Conservation (phyloP, 306 rosid genomes). For the Ammopiptanthus mongolicus region DNA sequence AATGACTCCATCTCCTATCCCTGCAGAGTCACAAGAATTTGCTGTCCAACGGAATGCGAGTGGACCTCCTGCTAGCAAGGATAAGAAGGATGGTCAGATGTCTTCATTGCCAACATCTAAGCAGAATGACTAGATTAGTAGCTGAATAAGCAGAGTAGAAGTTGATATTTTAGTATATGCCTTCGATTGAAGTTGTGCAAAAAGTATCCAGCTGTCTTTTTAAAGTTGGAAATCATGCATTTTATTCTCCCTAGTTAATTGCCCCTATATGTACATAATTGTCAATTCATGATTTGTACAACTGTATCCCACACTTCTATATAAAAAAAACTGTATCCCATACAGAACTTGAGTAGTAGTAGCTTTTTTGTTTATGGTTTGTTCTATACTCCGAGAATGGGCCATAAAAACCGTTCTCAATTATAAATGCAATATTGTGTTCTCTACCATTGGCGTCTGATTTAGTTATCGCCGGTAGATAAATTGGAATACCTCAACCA, state of each 20-base stretch:
- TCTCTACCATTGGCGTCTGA: background rate
- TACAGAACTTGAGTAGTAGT: background rate
- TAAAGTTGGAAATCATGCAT: slow-evolving; percentile 59
- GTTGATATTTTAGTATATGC: slow-evolving; percentile 17
- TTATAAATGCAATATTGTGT: background rate
- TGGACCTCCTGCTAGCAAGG: slow-evolving; percentile 47
- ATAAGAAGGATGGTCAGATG: slow-evolving; percentile 51
- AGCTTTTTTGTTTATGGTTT: background rate
- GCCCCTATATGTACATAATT: slow-evolving; percentile 19
- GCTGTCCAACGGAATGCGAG: slow-evolving; percentile 48
- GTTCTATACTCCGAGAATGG: slow-evolving; percentile 4
- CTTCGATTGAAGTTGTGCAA: slow-evolving; percentile 16
- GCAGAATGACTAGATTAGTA: slow-evolving; percentile 37
- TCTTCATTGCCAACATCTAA: slow-evolving; percentile 39
- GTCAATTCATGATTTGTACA: slow-evolving; percentile 18
- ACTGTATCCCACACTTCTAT: background rate
- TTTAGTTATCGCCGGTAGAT: background rate
- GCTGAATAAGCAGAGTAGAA: slow-evolving; percentile 26
- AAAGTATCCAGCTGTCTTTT: slow-evolving; percentile 71
- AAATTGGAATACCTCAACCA: background rate
- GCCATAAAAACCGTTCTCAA: background rate
- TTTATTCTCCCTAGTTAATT: slow-evolving; percentile 19
- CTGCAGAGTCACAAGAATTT: slow-evolving; percentile 57
- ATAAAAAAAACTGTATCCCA: background rate
- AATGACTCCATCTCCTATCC: slow-evolving; percentile 29